Evolutionary conservation across 805 yeast species (phyloP), one percentile per base, ranked within the genome.

Genomic region (Wickerhamiella domercqiae): DNA sequence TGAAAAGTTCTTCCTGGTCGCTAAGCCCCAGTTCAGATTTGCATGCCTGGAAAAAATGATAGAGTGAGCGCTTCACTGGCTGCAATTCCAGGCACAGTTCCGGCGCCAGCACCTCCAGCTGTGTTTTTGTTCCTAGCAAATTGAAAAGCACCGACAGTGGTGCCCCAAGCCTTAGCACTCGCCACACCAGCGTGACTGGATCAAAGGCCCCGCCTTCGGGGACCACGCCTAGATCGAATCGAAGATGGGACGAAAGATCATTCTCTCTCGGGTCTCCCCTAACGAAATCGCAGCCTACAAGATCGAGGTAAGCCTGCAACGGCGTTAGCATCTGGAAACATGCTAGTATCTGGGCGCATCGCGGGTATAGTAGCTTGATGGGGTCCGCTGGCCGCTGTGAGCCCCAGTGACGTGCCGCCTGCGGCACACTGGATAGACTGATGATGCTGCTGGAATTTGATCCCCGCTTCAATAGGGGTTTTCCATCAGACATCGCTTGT

Each of bases 181-280:
- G 76, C 73, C 94, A 80, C 31, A 90, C 55, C 44, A 83, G 86
- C 2, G 95, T 83, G 2, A 81, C 96, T 3, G 97, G 96, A 55
- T 90, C 99, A 51, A 81, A 42, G 6, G 78, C 45, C 70, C 69
- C 42, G 70, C 67, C 45, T 5, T 37, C 35, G 15, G 64, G 42
- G 78, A 79, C 34, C 78, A 72, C 57, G 73, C 80, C 4, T 83
- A 80, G 50, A 65, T 55, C 33, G 59, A 47, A 36, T 13, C 22
- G 31, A 17, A 45, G 29, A 18, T 44, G 47, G 9, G 33, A 21
- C 14, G 48, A 43, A 29, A 41, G 38, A 41, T 45, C 52, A 31
- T 40, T 47, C 18, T 38, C 42, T 24, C 44, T 41, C 30, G 38
- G 37, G 35, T 84, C 79, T 9, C 18, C 7, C 7, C 14, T 21